Conservation (phyloP, 1,284 basidiomycete species). For the Sparassis latifolia region DNA sequence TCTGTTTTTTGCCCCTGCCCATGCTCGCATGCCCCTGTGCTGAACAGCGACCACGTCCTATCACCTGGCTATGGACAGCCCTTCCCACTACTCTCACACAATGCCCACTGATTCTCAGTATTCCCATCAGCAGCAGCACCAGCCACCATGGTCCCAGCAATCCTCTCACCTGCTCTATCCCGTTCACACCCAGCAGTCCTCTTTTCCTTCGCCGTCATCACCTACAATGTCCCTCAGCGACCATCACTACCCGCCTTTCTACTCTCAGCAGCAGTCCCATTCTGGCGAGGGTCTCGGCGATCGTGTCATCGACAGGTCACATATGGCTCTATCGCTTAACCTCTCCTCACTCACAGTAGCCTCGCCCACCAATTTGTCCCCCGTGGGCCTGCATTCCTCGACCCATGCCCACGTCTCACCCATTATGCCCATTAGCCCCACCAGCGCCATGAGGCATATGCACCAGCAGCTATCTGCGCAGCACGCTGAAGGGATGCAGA, state of each 20-base stretch:
- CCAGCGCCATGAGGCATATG: slow-evolving; percentile 27
- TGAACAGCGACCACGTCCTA: neutral
- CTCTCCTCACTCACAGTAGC: slow-evolving; percentile 56
- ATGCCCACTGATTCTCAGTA: slow-evolving; percentile 29
- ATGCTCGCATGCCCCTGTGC: too few species aligned
- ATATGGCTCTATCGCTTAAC: slow-evolving; percentile 61
- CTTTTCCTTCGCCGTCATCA: slow-evolving; percentile 32
- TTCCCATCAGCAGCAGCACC: slow-evolving; percentile 23
- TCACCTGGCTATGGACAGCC: neutral
- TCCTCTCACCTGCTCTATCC: slow-evolving; percentile 28
- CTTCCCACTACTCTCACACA: slow-evolving; percentile 21
- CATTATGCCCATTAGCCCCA: slow-evolving; percentile 53
- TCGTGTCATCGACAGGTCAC: slow-evolving; percentile 23
- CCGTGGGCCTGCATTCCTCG: slow-evolving; percentile 32
- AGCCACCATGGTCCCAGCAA: slow-evolving; percentile 22
- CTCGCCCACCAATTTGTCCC: slow-evolving; percentile 56
- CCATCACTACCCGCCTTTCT: slow-evolving; percentile 25
- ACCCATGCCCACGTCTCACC: slow-evolving; percentile 42
- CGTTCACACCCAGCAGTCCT: slow-evolving; percentile 25
- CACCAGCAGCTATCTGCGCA: slow-evolving; percentile 15
- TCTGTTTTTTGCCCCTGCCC: too few species aligned
- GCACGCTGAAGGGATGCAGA: too few species aligned
- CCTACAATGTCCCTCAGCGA: slow-evolving; percentile 26
- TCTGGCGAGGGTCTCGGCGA: slow-evolving; percentile 19
- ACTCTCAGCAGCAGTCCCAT: slow-evolving; percentile 24